A percentile compares a stretch with the other conserved stretches of the same genome.
Evolutionary conservation across 352 stramenopile genomes (phyloP).

Genomic region (Phytophthora sp.): DNA sequence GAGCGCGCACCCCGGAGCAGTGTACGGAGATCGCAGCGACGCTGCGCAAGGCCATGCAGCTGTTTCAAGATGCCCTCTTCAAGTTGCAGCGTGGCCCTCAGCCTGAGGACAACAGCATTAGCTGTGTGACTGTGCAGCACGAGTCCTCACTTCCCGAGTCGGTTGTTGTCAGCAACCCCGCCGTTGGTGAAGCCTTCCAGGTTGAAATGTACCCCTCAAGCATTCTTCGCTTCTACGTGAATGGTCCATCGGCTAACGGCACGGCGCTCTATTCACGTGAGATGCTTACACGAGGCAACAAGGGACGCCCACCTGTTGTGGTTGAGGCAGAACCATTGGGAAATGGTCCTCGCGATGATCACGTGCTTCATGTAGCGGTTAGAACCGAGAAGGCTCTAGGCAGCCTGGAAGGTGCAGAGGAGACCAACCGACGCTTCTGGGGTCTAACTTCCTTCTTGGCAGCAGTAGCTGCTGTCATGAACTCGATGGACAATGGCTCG

Average conservation of each 20-base stretch:
- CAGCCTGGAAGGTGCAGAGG: conserved; percentile 21
- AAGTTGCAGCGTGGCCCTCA: conserved; percentile 66
- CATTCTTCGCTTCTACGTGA: conserved; percentile 77
- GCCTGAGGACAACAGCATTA: conserved; percentile 73
- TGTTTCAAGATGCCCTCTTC: conserved; percentile 80
- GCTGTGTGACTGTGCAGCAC: conserved; percentile 78
- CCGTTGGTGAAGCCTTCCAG: conserved; percentile 52
- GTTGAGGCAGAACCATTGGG: conserved; percentile 55
- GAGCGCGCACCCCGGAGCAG: conserved; percentile 67
- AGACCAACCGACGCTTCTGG: conserved; percentile 52
- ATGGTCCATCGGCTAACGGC: conserved; percentile 61
- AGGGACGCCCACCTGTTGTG: conserved; percentile 24
- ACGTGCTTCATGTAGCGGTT: conserved; percentile 53
- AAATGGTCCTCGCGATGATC: conserved; percentile 39
- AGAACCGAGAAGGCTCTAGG: conserved; percentile 30
- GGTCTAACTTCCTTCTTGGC: conserved; percentile 48
- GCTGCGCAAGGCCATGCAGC: conserved; percentile 60
- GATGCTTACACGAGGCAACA: conserved; percentile 47
- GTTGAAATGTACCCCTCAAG: conserved; percentile 77
- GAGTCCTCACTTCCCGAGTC: conserved; percentile 66
- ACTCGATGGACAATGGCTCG: conserved; percentile 44
- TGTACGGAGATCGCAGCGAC: conserved; percentile 61
- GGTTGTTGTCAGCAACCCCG: conserved; percentile 56
- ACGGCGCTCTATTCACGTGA: conserved; percentile 62
- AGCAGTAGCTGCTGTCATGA: conserved; percentile 47